phyloP scores from a whole-genome alignment of 441 rosid genomes.

The Pelargonium exstipulatum region DNA sequence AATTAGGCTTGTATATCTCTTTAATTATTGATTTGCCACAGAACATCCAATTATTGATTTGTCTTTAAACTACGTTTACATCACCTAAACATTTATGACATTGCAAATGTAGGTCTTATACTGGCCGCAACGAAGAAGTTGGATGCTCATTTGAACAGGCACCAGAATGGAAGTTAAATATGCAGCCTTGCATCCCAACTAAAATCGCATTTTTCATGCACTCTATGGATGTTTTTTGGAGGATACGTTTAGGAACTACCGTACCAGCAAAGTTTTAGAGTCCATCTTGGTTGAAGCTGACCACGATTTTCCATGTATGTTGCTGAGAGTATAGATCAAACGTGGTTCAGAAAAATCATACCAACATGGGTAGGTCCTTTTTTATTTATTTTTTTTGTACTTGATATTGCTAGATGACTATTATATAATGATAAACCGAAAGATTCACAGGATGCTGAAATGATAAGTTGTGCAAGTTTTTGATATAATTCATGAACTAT shows the following conservation, averaged over 20 bases:
- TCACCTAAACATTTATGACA: background rate
- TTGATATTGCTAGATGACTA: background rate
- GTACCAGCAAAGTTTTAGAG: background rate
- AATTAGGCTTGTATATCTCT: no score
- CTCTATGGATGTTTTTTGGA: no score
- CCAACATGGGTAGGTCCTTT: no score
- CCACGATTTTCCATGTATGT: background rate
- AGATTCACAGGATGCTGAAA: no score
- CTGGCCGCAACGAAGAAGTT: constrained; percentile 69
- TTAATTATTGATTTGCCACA: no score
- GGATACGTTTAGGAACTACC: background rate
- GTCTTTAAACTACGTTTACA: background rate
- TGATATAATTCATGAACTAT: background rate
- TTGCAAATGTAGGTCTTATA: constrained; percentile 54
- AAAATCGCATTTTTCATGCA: no score
- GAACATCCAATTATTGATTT: background rate
- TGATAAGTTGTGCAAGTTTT: no score
- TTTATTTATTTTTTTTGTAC: background rate
- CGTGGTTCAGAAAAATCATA: background rate
- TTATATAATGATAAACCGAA: background rate
- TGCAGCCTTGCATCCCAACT: background rate
- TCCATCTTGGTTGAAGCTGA: background rate
- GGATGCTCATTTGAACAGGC: constrained; percentile 44
- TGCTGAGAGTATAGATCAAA: background rate
- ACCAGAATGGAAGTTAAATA: constrained; percentile 46